phyloP scores from a whole-genome alignment of 163 green algal species.

The Chlorella variabilis region DNA sequence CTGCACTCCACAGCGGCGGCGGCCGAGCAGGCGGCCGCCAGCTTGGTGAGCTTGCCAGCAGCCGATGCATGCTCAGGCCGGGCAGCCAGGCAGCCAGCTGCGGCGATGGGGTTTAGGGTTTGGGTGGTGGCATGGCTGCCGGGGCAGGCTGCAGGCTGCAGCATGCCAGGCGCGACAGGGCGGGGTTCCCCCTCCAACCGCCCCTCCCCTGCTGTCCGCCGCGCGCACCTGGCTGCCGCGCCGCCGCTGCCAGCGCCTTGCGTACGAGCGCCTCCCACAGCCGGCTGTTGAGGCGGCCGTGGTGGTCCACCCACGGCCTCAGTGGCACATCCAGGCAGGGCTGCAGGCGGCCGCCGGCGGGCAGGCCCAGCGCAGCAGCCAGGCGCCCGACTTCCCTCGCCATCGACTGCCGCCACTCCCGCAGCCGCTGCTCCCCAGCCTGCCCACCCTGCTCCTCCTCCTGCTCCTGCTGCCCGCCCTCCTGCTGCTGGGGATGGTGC shows the following conservation, averaged over 20 bases:
- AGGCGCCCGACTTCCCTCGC: background rate
- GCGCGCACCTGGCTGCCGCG: conserved; percentile 1
- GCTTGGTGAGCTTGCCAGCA: too few species aligned
- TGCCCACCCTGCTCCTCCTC: too few species aligned
- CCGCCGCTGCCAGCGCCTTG: conserved; percentile 5
- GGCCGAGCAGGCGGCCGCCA: too few species aligned
- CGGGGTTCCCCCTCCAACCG: too few species aligned
- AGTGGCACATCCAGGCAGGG: conserved; percentile 36
- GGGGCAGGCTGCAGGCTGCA: too few species aligned
- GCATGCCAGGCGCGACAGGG: too few species aligned
- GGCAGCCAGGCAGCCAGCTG: too few species aligned
- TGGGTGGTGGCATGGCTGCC: too few species aligned
- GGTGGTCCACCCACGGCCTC: conserved; percentile 40
- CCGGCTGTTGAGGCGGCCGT: conserved; percentile 14
- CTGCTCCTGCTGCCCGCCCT: background rate
- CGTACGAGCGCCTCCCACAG: conserved; percentile 27
- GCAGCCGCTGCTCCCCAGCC: background rate
- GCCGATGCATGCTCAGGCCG: too few species aligned
- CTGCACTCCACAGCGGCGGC: too few species aligned
- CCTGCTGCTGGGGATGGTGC: background rate
- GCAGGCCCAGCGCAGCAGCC: conserved; percentile 2
- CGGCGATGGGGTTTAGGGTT: too few species aligned
- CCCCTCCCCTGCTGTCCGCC: too few species aligned
- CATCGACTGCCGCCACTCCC: background rate
- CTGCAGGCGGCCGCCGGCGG: conserved; percentile 12